Percentiles rank a stretch among this genome's conserved stretches.
These are phyloP conservation scores for Lactarius indigo DNA, from an alignment of 768 basidiomycete species.

Conservation along the genomic window DNA sequence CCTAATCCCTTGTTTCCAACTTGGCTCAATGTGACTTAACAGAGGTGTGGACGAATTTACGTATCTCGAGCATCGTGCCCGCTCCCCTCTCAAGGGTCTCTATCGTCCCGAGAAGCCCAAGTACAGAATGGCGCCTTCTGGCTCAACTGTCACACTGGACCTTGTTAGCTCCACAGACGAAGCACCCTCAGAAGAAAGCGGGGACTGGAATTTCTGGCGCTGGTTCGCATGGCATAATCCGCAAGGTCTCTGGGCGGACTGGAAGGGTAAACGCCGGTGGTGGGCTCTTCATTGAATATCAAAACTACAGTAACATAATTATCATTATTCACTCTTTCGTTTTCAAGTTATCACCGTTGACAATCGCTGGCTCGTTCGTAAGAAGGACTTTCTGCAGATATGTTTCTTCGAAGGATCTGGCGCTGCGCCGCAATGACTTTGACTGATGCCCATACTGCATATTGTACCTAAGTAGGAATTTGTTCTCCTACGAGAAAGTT, in stretches of 20 bases:
- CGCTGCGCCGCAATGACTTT: conserved; percentile 4
- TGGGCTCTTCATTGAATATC: conserved; percentile 17
- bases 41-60: conserved; percentile 22
- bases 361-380: not conserved
- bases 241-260: conserved; percentile 24
- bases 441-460: not conserved
- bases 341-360: not conserved
- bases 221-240: conserved; percentile 27
- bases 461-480: conserved; percentile 9
- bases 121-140: conserved; percentile 15
- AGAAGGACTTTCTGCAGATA: conserved; percentile 1
- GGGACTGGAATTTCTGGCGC: conserved; percentile 21
- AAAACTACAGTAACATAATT: not conserved
- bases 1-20: not conserved
- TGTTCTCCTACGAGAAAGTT: conserved; percentile 15
- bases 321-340: conserved; percentile 17
- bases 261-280: conserved; percentile 21
- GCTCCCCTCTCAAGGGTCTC: conserved; percentile 11
- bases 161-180: conserved; percentile 22
- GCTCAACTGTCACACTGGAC: conserved; percentile 12
- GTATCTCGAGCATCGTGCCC: conserved; percentile 20
- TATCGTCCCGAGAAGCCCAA: conserved; percentile 25
- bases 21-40: not conserved
- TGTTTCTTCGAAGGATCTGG: not conserved
- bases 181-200: not conserved